These are phyloP conservation scores for Euphorbia schlechtendalii DNA, from an alignment of 441 rosid species.

Conservation along the genomic window DNA sequence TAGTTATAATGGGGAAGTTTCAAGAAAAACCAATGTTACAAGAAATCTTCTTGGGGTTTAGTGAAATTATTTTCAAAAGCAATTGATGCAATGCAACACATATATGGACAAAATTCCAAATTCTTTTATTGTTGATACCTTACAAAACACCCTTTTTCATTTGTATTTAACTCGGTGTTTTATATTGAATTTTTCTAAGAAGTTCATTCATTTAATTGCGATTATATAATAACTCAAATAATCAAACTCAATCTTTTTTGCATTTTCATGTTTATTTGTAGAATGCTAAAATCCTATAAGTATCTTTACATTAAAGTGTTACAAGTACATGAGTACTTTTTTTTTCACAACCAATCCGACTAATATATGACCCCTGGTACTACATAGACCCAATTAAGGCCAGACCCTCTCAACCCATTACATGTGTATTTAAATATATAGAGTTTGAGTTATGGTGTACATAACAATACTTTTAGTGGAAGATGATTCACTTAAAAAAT, in stretches of 20 bases:
- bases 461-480: too few species aligned
- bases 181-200: neutral
- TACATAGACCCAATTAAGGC: too few species aligned
- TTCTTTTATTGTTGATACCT: constrained; percentile 27
- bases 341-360: too few species aligned
- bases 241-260: neutral
- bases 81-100: constrained; percentile 15
- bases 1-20: constrained; percentile 34
- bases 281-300: too few species aligned
- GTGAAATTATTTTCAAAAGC: constrained; percentile 16
- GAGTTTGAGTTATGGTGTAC: too few species aligned
- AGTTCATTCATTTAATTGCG: neutral
- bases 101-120: constrained; percentile 29
- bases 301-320: too few species aligned
- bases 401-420: too few species aligned
- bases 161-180: neutral
- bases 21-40: constrained; percentile 39
- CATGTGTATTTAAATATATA: too few species aligned
- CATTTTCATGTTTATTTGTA: too few species aligned
- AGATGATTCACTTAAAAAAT: too few species aligned
- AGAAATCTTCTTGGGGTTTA: constrained; percentile 36
- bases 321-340: too few species aligned
- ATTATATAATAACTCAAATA: neutral
- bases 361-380: too few species aligned
- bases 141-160: constrained; percentile 46